Evolutionary conservation across 164 flowering plant genomes (phyloP).

Genomic region (Buxus sempervirens): DNA sequence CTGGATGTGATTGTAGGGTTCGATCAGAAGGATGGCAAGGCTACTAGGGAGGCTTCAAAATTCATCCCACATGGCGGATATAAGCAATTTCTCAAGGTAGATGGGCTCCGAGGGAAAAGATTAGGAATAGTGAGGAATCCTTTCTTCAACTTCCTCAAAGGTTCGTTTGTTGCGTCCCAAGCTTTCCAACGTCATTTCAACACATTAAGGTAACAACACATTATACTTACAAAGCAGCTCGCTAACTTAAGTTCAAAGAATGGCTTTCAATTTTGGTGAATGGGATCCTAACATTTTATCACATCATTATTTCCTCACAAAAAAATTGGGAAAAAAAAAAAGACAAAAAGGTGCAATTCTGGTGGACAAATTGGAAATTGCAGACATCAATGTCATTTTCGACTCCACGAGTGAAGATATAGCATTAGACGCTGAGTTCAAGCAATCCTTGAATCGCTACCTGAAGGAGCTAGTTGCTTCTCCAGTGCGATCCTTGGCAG

Average conservation of each 20-base stretch:
- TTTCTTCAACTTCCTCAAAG: slow-evolving; percentile 17
- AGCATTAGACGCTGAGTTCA: slow-evolving; percentile 50
- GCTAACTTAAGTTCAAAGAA: too few relatives aligned
- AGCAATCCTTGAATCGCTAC: slow-evolving; percentile 38
- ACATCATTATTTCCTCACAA: too few relatives aligned
- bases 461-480: slow-evolving; percentile 40
- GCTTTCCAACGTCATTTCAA: slow-evolving; percentile 30
- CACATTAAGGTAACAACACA: slow-evolving; percentile 29
- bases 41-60: slow-evolving; percentile 38
- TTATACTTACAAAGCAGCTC: neutral
- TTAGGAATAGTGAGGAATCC: slow-evolving; percentile 32
- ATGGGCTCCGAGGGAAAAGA: slow-evolving; percentile 64
- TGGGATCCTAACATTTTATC: neutral
- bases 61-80: slow-evolving; percentile 71
- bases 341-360: slow-evolving; percentile 40
- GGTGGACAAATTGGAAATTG: slow-evolving; percentile 43
- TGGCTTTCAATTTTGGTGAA: neutral
- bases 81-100: slow-evolving; percentile 40
- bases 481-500: slow-evolving; percentile 55
- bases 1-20: slow-evolving; percentile 65
- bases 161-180: neutral
- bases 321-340: too few relatives aligned
- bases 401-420: slow-evolving; percentile 24
- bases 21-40: slow-evolving; percentile 44
- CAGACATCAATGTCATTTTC: slow-evolving; percentile 25